Evolutionary conservation across 2,329 filamentous ascomycete genomes (phyloP).

Genomic region (Colletotrichum paranaense): DNA sequence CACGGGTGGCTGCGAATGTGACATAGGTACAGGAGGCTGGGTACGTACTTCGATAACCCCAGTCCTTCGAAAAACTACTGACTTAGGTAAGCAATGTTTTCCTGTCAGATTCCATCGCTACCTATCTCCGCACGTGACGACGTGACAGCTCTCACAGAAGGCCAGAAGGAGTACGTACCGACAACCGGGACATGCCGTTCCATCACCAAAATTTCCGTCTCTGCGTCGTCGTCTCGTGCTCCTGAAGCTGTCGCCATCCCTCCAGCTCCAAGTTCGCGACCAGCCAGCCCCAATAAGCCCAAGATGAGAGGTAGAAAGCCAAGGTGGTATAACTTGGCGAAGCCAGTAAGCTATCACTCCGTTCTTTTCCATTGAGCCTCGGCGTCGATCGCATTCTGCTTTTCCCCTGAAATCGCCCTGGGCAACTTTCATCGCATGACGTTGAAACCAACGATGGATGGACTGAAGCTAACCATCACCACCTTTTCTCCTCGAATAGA

Average conservation of each 20-base stretch:
- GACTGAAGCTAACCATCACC: constrained; percentile 24
- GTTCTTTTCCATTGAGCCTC: constrained; percentile 10
- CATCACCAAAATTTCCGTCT: constrained; percentile 36
- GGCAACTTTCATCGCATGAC: not conserved
- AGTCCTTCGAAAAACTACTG: not conserved
- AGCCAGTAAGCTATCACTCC: constrained; percentile 63
- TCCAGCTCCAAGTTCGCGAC: constrained; percentile 15
- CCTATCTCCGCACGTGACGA: constrained; percentile 3
- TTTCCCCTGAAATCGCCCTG: not conserved
- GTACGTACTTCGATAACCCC: not conserved
- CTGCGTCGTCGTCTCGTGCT: constrained; percentile 26
- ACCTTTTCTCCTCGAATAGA: constrained; percentile 62
- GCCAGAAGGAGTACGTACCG: constrained; percentile 16
- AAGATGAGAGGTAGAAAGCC: constrained; percentile 65
- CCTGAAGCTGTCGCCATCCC: constrained; percentile 30
- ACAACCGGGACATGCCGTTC: constrained; percentile 29
- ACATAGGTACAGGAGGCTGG: not conserved
- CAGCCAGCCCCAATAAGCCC: constrained; percentile 42
- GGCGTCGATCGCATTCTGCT: constrained; percentile 5
- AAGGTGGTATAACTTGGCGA: constrained; percentile 75
- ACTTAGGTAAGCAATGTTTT: not conserved
- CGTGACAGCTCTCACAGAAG: not conserved
- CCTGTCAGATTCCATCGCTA: not conserved
- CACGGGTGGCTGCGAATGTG: constrained; percentile 5
- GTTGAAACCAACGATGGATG: not conserved